Evolutionary conservation across 192 early-diverging fungal genomes (phyloP).

Genomic region (Anaeromyces robustus): DNA sequence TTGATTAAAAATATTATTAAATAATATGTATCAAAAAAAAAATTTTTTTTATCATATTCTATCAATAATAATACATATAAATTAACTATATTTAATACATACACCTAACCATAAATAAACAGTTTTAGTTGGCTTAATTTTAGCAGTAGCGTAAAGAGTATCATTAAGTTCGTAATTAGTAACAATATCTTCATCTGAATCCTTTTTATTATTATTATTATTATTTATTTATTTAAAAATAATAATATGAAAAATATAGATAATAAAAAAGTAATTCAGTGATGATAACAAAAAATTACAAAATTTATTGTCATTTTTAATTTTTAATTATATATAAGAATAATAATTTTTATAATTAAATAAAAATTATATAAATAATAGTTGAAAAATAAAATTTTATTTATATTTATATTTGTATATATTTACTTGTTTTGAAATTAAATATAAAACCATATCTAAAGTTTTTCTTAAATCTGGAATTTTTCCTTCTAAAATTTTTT

Average conservation of each 20-base stretch:
- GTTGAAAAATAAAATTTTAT: too few relatives aligned
- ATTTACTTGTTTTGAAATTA: conserved; percentile 29
- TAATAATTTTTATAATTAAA: background rate
- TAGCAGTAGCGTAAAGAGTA: conserved; percentile 77
- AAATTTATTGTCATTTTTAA: background rate
- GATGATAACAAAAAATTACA: background rate
- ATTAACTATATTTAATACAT: too few relatives aligned
- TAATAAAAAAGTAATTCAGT: too few relatives aligned
- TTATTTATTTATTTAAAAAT: too few relatives aligned
- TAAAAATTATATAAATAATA: too few relatives aligned
- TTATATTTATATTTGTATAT: background rate
- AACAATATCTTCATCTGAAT: conserved; percentile 48
- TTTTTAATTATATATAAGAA: background rate
- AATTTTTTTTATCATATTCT: too few relatives aligned
- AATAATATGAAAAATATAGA: too few relatives aligned
- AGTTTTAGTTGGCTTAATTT: conserved; percentile 52
- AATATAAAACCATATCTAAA: conserved; percentile 65
- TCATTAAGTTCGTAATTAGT: conserved; percentile 89
- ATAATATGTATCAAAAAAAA: too few relatives aligned
- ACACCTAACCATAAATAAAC: conserved; percentile 94
- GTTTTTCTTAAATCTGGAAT: conserved; percentile 95
- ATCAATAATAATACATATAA: too few relatives aligned
- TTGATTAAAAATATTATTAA: too few relatives aligned
- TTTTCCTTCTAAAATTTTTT: conserved; percentile 69
- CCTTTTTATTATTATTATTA: too few relatives aligned